Evolutionary conservation across 805 yeast species (phyloP), one percentile per base, ranked within the genome.

Genomic region (Tetrapisispora taiwanensis): DNA sequence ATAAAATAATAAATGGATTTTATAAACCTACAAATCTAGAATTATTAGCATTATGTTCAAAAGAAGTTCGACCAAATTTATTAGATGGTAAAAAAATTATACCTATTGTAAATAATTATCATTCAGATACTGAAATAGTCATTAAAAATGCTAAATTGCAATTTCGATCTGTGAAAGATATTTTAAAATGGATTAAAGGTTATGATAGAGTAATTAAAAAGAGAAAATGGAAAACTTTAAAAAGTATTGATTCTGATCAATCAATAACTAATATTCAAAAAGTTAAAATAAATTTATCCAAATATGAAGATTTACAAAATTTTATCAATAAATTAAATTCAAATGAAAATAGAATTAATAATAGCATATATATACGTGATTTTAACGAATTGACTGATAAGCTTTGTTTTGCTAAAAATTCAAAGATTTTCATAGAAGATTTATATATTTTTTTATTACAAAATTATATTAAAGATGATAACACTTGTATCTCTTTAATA

Each of bases 381-480:
- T 18, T 28, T 36, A 26, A 42, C 39, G 6, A 38, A 37, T 7
- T n/a, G 30, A 7, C 27, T 8, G 3, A 17, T 46, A 14, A 42
- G 36, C 15, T 47, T 45, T 46, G 14, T 15, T 28, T 17, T 44
- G 43, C 37, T 20, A 27, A 19, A 39, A 42, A 8, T 31, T 35
- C 46, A 1, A 46, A 48, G 9, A 13, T 57, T 5, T 81, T 52
- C 27, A 37, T 52, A 3, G 63, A 17, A 58, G 81, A 53, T 57
- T 65, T 55, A 10, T 60, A 53, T 36, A 46, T 50, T 33, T 59
- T 48, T 41, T 26, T 58, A 18, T 45, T 58, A 38, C 60, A 58
- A 18, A 52, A 51, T 28, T 48, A 51, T 38, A 48, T 49, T 20
- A 47, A 46, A 19, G 45, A 56, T 13, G 30, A 28, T 4, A 42